Evolutionary conservation across 2,329 filamentous ascomycete genomes (phyloP), one percentile per base, ranked within the genome.

Genomic region (Myriosclerotinia duriaeana): DNA sequence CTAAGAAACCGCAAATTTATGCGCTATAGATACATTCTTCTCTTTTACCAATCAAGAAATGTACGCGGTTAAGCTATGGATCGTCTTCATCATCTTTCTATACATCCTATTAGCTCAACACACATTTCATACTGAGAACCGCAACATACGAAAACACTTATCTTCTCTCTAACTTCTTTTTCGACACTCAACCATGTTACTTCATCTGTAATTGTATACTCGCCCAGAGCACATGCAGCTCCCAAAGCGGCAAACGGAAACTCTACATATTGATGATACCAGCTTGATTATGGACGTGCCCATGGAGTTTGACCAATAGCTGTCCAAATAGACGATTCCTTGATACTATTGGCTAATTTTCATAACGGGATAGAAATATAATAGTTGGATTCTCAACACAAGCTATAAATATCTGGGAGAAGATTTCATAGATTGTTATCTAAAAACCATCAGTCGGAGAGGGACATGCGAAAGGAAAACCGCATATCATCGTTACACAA

Each of bases 281-380:
- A 83, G 1, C 75, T 78, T 0, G 80, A 80, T 69, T 79, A 79
- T 5, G 77, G 73, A 1, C 77, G 77, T 0, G 79, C 78, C 81
- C 81, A 83, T 0, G 80, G 80, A 4, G 80, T 78, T 71, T 82
- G 81, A 5, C 80, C 81, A 44, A 83, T 81, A 0, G 73, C 72
- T 5, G 79, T 76, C 80, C 80, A 83, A 3, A 82, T 71, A 48
- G 77, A 69, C 0, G 79, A 78, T 62, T 83, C 81, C 67, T 81
- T 81, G 60, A 83, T 81, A 67, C 82, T 83, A 4, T 80, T 82
- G 0, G 81, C 81, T 2, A 80, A 82, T 70, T 82, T 68, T 83
- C 81, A 60, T 77, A 83, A 1, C 81, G 77, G 40, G 74, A 78
- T 14, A 82, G 71, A 63, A 82, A 83, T 17, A 79, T 77, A 2